Evolutionary conservation across 108 stramenopile genomes (phyloP), one percentile per base, ranked within the genome.

Genomic region (Skeletonema marinoi): DNA sequence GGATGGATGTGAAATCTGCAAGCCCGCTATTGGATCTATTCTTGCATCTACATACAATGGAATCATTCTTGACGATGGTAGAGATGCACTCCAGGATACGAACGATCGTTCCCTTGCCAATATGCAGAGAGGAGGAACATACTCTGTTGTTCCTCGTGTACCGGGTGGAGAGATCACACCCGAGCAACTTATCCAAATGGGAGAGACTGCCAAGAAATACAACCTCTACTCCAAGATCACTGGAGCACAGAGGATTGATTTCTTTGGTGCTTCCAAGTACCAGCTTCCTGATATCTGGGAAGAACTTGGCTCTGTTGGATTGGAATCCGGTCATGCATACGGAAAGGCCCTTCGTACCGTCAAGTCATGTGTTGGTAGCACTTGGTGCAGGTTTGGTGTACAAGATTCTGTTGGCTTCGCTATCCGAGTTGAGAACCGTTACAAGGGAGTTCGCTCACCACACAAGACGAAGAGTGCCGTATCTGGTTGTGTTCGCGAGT

Each of bases 121-220:
- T 78, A 97, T 97, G 93, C 97, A 97, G 80, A 85, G 97, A 65
- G 95, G 97, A 48, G 97, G 97, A 56, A 92, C 97, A 9, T 97
- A 97, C 81, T 96, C 95, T 9, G 93, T 97, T 33, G 94, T 97
- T 13, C 97, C 97, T 21, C 94, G 97, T 41, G 93, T 97, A 5
- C 88, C 97, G 12, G 97, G 91, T 36, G 97, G 97, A n/a, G 97
- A 97, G 70, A 73, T 96, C 16, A 88, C 83, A 1, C 95, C 97
- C 2, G 93, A 93, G 12, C 92, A 95, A 78, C 84, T 97, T 46
- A 94, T 97, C 70, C 89, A 81, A 29, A 75, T 97, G 68, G 97
- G 97, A 31, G 78, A 93, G 67, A 86, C 90, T 48, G 97, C 94
- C 35, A 82, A 91, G 68, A 88, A 96, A 54, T 97, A 93, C 73